phyloP scores from a whole-genome alignment of 257 asterid genomes.

The Nicotiana paniculata region DNA sequence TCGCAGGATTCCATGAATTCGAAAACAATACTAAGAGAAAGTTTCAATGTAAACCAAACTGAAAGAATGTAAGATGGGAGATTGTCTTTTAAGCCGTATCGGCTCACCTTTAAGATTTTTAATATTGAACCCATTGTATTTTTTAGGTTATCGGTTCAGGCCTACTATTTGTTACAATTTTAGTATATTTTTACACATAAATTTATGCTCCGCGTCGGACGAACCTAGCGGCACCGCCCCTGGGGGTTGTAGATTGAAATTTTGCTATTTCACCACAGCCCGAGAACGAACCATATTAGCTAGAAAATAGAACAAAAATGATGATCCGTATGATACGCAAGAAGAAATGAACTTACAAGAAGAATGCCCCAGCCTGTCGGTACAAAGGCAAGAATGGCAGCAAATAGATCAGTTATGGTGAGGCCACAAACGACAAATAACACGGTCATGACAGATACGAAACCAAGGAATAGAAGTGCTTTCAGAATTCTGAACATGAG shows the following conservation, averaged over 20 bases:
- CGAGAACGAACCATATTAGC: not conserved
- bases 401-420: constrained; percentile 66
- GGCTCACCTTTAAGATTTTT: too few species aligned
- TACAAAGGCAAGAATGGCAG: constrained; percentile 85
- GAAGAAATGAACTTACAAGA: constrained; percentile 40
- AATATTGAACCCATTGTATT: too few species aligned
- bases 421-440: constrained; percentile 75
- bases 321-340: not conserved
- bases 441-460: constrained; percentile 85
- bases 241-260: not conserved
- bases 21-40: not conserved
- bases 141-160: too few species aligned
- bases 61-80: not conserved
- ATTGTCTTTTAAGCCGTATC: too few species aligned
- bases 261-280: not conserved
- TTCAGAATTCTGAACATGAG: constrained; percentile 96
- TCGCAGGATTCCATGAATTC: too few species aligned
- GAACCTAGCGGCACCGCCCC: too few species aligned
- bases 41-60: not conserved
- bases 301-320: not conserved
- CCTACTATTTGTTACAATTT: too few species aligned
- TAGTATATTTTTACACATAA: too few species aligned
- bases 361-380: constrained; percentile 99
- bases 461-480: constrained; percentile 89
- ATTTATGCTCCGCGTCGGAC: too few species aligned